Percentiles rank a stretch among this genome's conserved stretches.
Evolutionary conservation across 1,139 yeast species (phyloP).

Genomic region (Spencermartinsiella ligniputridi): DNA sequence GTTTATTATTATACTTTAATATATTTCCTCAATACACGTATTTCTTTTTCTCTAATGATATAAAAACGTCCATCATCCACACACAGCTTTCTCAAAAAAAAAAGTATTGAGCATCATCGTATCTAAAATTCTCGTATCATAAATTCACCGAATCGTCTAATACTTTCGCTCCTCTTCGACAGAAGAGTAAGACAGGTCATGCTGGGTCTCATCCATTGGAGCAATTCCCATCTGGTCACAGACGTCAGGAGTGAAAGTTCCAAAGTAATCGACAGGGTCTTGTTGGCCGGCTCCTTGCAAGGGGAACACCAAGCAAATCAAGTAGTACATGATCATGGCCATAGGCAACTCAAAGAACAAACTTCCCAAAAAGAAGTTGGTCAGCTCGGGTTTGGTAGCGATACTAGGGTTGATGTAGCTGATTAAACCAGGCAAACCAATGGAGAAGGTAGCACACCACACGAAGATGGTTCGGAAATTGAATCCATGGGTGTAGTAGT

Average conservation of each 20-base stretch:
- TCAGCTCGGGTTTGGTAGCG: conserved; percentile 31
- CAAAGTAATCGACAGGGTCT: conserved; percentile 39
- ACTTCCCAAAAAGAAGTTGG: conserved; percentile 40
- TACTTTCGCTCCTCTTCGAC: background rate
- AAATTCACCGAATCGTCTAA: too few species aligned
- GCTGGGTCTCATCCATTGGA: conserved; percentile 4
- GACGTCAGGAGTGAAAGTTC: conserved; percentile 11
- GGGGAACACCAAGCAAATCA: conserved; percentile 37
- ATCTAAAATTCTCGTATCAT: too few species aligned
- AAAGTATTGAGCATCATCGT: too few species aligned
- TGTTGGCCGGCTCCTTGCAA: conserved; percentile 30
- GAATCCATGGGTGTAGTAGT: conserved; percentile 38
- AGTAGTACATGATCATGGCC: conserved; percentile 38
- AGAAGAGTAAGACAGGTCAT: background rate
- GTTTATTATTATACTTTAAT: too few species aligned
- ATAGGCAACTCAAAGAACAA: conserved; percentile 40
- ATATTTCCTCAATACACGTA: too few species aligned
- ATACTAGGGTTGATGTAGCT: conserved; percentile 34
- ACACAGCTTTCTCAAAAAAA: too few species aligned
- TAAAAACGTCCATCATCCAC: too few species aligned
- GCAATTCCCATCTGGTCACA: conserved; percentile 6
- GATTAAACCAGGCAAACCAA: conserved; percentile 43
- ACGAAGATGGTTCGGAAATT: conserved; percentile 42
- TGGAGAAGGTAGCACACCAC: conserved; percentile 39
- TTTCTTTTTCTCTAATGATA: too few species aligned